phyloP scores from a whole-genome alignment of 73 alveolate genomes.

The Paramecium biaurelia region DNA sequence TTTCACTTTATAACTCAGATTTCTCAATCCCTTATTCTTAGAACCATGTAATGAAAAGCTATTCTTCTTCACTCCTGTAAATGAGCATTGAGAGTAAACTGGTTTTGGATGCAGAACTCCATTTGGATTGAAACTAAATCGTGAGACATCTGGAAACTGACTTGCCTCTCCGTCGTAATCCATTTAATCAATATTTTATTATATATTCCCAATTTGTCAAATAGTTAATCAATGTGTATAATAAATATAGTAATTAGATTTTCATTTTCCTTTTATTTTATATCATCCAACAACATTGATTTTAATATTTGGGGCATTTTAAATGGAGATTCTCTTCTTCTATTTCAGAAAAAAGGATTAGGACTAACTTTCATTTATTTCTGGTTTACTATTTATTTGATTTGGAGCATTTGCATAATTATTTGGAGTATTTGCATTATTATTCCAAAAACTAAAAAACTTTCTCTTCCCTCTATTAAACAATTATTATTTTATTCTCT shows the following conservation, averaged over 20 bases:
- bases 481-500: neutral
- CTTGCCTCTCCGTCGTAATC: slow-evolving; percentile 40
- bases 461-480: neutral
- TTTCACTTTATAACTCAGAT: neutral
- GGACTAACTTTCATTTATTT: neutral
- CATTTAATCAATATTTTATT: neutral
- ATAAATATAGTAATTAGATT: neutral
- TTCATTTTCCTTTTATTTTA: neutral
- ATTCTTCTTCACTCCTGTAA: neutral
- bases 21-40: slow-evolving; percentile 21
- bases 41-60: slow-evolving; percentile 14
- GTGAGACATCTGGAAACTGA: slow-evolving; percentile 18
- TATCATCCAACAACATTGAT: neutral
- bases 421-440: neutral
- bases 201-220: neutral
- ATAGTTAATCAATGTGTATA: neutral
- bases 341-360: neutral
- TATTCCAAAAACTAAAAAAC: slow-evolving; percentile 11
- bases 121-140: slow-evolving; percentile 21
- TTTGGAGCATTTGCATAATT: neutral
- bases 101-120: neutral
- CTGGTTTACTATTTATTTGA: neutral
- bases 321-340: neutral
- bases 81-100: neutral
- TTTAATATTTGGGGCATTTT: neutral